Evolutionary conservation across 108 stramenopile genomes (phyloP).

Genomic region (Fragilaria radians): DNA sequence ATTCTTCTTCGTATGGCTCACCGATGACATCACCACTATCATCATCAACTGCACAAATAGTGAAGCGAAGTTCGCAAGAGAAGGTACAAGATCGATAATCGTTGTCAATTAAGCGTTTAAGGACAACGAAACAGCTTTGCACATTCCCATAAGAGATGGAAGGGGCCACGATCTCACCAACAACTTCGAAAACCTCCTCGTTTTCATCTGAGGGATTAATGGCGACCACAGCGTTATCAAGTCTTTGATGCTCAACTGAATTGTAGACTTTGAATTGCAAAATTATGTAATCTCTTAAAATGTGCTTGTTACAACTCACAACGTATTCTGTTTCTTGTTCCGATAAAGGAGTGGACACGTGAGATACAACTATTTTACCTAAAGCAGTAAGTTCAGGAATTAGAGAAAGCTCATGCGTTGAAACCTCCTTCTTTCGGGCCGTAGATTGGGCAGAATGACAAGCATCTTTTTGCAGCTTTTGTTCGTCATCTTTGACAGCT

Average conservation of each 20-base stretch:
- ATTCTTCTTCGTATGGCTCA: conserved; percentile 78
- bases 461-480: too few species aligned
- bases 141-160: conserved; percentile 52
- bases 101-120: conserved; percentile 32
- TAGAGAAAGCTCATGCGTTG: too few species aligned
- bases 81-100: conserved; percentile 36
- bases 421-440: too few species aligned
- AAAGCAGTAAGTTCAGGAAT: conserved; percentile 69
- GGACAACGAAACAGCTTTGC: conserved; percentile 56
- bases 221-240: conserved; percentile 60
- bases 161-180: conserved; percentile 43
- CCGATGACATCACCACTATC: conserved; percentile 57
- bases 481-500: conserved; percentile 67
- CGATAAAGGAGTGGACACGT: conserved; percentile 38
- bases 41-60: conserved; percentile 53
- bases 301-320: conserved; percentile 74
- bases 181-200: conserved; percentile 31
- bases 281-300: conserved; percentile 73
- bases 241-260: conserved; percentile 80
- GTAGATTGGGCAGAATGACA: too few species aligned
- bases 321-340: conserved; percentile 81
- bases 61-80: conserved; percentile 60
- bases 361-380: conserved; percentile 63
- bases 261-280: conserved; percentile 84
- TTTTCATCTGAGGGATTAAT: conserved; percentile 36